phyloP scores from a whole-genome alignment of 768 basidiomycete genomes.

The Pleurotus sapidus region DNA sequence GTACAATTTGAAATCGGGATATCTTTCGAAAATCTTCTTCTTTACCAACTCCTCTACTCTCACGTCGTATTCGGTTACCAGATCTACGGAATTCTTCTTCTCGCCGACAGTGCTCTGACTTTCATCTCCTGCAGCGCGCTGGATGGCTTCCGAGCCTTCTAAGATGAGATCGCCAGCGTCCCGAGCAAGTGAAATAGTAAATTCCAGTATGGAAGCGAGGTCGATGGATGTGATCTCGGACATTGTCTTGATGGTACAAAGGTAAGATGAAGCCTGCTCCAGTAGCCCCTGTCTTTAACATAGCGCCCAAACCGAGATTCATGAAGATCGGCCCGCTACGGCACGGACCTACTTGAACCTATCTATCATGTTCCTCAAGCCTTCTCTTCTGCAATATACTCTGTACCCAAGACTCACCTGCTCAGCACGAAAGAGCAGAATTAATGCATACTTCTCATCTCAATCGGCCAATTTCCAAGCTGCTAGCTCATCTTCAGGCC shows the following conservation, averaged over 20 bases:
- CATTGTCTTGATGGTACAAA: neutral
- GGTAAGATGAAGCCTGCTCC: too few species aligned
- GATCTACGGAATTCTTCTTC: conserved; percentile 93
- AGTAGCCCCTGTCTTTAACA: too few species aligned
- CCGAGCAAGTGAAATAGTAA: conserved; percentile 68
- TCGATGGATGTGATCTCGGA: conserved; percentile 22
- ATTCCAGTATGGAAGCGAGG: conserved; percentile 61
- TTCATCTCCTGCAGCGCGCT: conserved; percentile 38
- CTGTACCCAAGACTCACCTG: too few species aligned
- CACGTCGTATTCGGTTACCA: conserved; percentile 95
- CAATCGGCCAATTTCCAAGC: neutral
- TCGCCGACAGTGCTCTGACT: conserved; percentile 51
- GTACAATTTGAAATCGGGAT: conserved; percentile 82
- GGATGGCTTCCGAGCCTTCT: conserved; percentile 75
- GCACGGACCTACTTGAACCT: too few species aligned
- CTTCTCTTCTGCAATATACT: too few species aligned
- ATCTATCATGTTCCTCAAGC: too few species aligned
- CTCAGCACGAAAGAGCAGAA: too few species aligned
- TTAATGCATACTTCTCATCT: neutral
- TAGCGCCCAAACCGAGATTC: too few species aligned
- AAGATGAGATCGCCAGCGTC: conserved; percentile 75
- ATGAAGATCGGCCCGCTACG: too few species aligned
- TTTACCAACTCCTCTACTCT: conserved; percentile 86
- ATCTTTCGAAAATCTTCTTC: conserved; percentile 56
- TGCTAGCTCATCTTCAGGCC: conserved; percentile 43